These are phyloP conservation scores for Theobroma cacao DNA, from an alignment of 345 rosid species.

Conservation along the genomic window DNA sequence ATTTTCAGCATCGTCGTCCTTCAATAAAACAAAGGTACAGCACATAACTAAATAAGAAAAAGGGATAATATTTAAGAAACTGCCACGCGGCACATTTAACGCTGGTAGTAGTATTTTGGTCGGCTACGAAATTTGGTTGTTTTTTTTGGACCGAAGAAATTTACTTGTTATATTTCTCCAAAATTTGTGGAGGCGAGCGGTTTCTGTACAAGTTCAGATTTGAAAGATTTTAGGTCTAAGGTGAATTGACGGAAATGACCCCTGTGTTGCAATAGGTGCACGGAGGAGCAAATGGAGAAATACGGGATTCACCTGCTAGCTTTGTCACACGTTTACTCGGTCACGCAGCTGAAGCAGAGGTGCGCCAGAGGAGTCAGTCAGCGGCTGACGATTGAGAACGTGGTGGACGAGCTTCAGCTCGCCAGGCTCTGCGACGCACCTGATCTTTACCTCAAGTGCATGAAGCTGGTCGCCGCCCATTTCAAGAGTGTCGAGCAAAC, in stretches of 20 bases:
- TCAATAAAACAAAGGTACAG: no score
- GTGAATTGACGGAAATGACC: constrained; percentile 16
- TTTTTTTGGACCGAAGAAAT: no score
- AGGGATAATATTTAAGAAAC: not conserved
- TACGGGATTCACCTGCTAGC: constrained; percentile 74
- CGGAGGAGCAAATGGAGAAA: constrained; percentile 59
- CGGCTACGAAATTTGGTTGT: constrained; percentile 18
- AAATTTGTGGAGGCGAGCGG: not conserved
- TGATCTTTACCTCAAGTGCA: constrained; percentile 58
- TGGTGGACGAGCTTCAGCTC: constrained; percentile 74
- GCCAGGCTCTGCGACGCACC: constrained; percentile 80
- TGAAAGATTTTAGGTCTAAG: not conserved
- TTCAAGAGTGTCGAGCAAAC: constrained; percentile 60
- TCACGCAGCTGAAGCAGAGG: constrained; percentile 63
- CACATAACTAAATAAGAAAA: no score
- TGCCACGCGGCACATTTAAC: constrained; percentile 11
- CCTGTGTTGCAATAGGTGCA: constrained; percentile 36
- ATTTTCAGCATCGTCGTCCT: not conserved
- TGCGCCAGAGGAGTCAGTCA: constrained; percentile 46
- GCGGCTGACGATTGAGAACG: constrained; percentile 60
- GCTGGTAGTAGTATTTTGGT: not conserved
- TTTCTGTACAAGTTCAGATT: not conserved
- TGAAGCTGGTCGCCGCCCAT: constrained; percentile 44
- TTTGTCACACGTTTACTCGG: constrained; percentile 71
- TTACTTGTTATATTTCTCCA: not conserved